Percentiles rank a stretch among this genome's conserved stretches.
These are phyloP conservation scores for Mercurialis annua DNA, from an alignment of 345 rosid species.

Conservation along the genomic window DNA sequence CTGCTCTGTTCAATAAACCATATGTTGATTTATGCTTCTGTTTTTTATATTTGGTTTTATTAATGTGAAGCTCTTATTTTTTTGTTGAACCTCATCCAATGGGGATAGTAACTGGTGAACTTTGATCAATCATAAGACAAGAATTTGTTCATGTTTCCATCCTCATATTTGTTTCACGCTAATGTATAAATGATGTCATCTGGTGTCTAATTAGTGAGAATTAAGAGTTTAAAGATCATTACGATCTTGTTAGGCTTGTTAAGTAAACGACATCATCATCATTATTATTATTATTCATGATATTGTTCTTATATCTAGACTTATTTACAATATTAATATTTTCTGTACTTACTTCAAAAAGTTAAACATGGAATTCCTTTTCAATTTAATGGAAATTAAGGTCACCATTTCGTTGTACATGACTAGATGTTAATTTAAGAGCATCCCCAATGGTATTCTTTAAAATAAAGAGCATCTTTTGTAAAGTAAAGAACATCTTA, in stretches of 20 bases:
- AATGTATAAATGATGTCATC: not conserved
- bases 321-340: not conserved
- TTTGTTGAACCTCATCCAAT: not conserved
- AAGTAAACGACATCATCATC: too few relatives aligned
- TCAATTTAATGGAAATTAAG: not conserved
- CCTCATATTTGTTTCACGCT: not conserved
- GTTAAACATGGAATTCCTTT: too few relatives aligned
- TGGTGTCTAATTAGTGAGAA: not conserved
- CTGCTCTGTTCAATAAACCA: not conserved
- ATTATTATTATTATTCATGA: not conserved
- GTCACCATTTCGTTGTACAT: not conserved
- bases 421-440: not conserved
- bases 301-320: not conserved
- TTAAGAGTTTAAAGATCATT: too few relatives aligned
- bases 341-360: not conserved
- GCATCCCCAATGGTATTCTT: too few relatives aligned
- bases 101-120: not conserved
- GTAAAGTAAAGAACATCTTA: too few relatives aligned
- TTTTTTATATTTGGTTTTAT: not conserved
- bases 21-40: not conserved
- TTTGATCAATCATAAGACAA: not conserved
- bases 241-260: too few relatives aligned
- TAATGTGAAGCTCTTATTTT: not conserved
- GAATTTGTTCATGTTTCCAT: not conserved
- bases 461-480: too few relatives aligned